Evolutionary conservation across 2,329 filamentous ascomycete genomes (phyloP), one percentile per base, ranked within the genome.

Genomic region (Ceratocystis cacaofunesta): DNA sequence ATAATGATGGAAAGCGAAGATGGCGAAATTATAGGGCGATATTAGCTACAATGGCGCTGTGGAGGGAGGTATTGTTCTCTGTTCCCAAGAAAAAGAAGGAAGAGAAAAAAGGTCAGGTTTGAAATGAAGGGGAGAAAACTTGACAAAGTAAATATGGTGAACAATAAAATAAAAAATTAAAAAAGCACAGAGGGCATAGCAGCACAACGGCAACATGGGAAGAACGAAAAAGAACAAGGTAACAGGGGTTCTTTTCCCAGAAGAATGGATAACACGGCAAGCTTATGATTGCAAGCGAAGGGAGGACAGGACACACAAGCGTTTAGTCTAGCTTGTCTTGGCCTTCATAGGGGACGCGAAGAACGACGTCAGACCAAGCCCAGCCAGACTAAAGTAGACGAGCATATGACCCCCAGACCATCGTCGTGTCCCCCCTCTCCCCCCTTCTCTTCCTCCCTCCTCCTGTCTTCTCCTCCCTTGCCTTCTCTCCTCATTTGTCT

Each of bases 191-290:
- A 36, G 32, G 8, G 10, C 32, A 36, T 36, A 36, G 8, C 32
- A 36, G 32, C 32, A 36, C 32, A 10, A 36, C 36, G 36, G 36
- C 36, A 41, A 41, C 36, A 58, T 25, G 4, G 17, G 17, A 57
- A 19, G 30, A 17, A 58, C 7, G 36, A 43, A 69, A 69, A 63
- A 65, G 50, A 65, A 41, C 36, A 41, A 41, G 64, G 10, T 1
- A 41, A 43, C 30, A 61, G n/a, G 36, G 58, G 52, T 57, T 57
- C 12, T 17, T 15, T 57, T 57, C 52, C 52, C 52, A 57, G 17
- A 57, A n/a, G 52, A 57, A 57, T 57, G 52, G 52, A 57, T 57
- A 57, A 25, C 22, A 30, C 25, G 25, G 22, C 52, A 57, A 57
- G 30, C 22, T 57, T 41, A 30, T 57, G 52, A 57, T 50, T 25